phyloP scores from a whole-genome alignment of 2,329 filamentous ascomycete genomes.

The Colletotrichum sp. region DNA sequence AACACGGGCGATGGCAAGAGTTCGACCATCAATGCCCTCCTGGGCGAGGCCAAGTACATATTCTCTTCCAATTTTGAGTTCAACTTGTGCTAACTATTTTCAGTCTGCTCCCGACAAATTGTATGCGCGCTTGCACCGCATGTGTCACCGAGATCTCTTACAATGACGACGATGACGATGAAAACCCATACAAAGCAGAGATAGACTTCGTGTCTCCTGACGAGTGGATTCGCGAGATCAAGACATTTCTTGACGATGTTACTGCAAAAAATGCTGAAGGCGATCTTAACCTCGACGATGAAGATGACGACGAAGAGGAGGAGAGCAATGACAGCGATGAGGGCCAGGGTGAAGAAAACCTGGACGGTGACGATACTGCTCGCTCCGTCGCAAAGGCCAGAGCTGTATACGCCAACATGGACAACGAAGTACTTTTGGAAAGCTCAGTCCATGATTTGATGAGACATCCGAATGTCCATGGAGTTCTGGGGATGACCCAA shows the following conservation, averaged over 20 bases:
- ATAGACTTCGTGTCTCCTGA: conserved; percentile 60
- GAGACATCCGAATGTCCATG: background rate
- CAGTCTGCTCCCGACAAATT: conserved; percentile 46
- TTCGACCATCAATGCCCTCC: background rate
- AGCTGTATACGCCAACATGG: conserved; percentile 46
- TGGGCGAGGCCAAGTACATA: background rate
- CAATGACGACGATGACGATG: conserved; percentile 49
- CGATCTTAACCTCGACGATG: conserved; percentile 24
- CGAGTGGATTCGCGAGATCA: conserved; percentile 60
- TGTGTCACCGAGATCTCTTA: conserved; percentile 65
- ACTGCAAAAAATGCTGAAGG: conserved; percentile 31
- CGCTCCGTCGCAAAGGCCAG: conserved; percentile 47
- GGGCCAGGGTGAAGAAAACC: no score
- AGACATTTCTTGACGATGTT: conserved; percentile 52
- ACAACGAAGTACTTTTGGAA: background rate
- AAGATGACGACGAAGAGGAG: conserved; percentile 31
- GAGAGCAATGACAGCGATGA: no score
- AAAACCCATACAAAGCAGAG: conserved; percentile 52
- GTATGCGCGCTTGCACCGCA: conserved; percentile 67
- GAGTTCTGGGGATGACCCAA: background rate
- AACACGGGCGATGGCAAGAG: conserved; percentile 6
- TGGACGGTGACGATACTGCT: conserved; percentile 13
- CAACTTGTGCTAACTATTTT: background rate
- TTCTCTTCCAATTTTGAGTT: rapidly evolving
- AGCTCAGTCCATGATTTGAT: background rate